Evolutionary conservation across 2,329 filamentous ascomycete species (phyloP), one percentile per base, ranked within the genome.

Genomic region (Hypoxylon sp.): DNA sequence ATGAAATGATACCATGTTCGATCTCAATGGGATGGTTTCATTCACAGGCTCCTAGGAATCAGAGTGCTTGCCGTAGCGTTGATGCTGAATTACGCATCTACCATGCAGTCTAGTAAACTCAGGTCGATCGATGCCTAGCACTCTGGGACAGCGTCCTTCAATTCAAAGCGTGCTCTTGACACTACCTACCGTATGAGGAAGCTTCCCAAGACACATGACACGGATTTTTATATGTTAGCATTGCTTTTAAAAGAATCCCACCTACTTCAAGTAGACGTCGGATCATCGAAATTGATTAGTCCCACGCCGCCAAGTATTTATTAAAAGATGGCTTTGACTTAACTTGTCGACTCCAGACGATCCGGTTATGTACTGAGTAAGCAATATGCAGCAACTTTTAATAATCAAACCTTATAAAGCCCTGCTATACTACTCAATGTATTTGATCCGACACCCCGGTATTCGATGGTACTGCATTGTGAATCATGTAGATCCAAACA

Each of bases 1-100:
- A 23, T 43, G 36, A 45, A 69, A 60, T 66, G 66, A 69, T 69
- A 69, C 63, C 66, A 69, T 28, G 32, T 55, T 60, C 23, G 5
- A 51, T 17, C n/a, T 59, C 13, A 45, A 7, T 2, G 23, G 13
- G 21, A 32, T 41, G 10, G 5, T 38, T 6, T 19, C 14, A 23
- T 55, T 25, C 45, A n/a, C 2, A 21, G 1, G 17, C 34, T 11
- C 17, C 21, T 34, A 23, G 10, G 13, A n/a, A 19, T 53, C 5
- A 6, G 19, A 4, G 5, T 30, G 19, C 14, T 10, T 1, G 17
- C 14, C 3, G 7, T 21, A 10, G 30, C 25, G 25, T 28, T 9
- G 38, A 4, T 17, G n/a, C 38, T 30, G 28, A 30, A 30, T 30
- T 30, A 30, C 28, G 5, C 28, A 30, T 9, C 28, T 30, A 6